These are phyloP conservation scores for Chalaropsis ovoidea DNA, from an alignment of 2,329 filamentous ascomycete genomes.

Conservation along the genomic window DNA sequence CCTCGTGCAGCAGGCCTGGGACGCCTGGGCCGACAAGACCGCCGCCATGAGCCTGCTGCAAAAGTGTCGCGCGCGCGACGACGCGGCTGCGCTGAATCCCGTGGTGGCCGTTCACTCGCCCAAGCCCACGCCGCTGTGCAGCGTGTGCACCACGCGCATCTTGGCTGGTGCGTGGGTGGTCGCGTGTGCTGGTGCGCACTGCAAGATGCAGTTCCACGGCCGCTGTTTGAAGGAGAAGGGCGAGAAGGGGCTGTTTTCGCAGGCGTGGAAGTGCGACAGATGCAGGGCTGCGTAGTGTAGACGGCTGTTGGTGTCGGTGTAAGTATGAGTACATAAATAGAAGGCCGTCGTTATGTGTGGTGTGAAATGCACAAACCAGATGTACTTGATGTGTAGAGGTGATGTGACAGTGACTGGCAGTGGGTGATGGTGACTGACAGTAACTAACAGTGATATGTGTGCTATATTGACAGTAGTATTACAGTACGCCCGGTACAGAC, in stretches of 20 bases:
- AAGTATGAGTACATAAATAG: neutral
- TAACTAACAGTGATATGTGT: neutral
- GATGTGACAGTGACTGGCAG: too few species aligned
- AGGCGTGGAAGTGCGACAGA: conserved; percentile 21
- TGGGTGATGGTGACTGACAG: too few species aligned
- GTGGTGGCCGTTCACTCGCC: neutral
- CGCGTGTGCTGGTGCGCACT: conserved; percentile 3
- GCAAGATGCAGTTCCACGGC: conserved; percentile 19
- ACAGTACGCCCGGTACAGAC: conserved; percentile 13
- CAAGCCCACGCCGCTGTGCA: neutral
- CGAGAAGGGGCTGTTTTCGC: conserved; percentile 21
- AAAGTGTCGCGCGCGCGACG: neutral
- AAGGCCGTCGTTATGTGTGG: neutral
- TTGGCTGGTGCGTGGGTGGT: conserved; percentile 21
- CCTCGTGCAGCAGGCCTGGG: conserved; percentile 37
- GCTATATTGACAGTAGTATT: conserved; percentile 19
- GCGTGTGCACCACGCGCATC: conserved; percentile 4
- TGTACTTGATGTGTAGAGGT: neutral
- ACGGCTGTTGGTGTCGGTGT: too few species aligned
- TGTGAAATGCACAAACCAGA: neutral
- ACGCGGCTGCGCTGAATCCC: neutral
- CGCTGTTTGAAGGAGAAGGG: conserved; percentile 16
- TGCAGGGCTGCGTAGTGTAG: conserved; percentile 10
- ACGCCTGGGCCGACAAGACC: conserved; percentile 2
- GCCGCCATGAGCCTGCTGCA: neutral